Evolutionary conservation across 164 flowering plant species (phyloP).

Genomic region (Nymphaea thermarum): DNA sequence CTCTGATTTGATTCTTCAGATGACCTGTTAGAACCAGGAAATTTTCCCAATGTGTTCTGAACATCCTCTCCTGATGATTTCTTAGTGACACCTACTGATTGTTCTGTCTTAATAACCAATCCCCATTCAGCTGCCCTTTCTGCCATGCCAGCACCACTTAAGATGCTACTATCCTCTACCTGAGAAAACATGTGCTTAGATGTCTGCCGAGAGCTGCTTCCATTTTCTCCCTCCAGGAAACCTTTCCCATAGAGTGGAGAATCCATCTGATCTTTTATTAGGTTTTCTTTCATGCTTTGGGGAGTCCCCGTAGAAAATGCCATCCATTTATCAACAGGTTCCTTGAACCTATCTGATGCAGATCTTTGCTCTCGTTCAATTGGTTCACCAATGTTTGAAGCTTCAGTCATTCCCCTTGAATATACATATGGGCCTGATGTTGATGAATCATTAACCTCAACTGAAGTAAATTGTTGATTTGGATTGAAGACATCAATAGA

Average conservation of each 20-base stretch:
- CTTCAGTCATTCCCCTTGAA: not conserved
- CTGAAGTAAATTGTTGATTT: not conserved
- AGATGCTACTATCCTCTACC: constrained; percentile 4
- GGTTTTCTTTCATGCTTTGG: not conserved
- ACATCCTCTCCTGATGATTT: constrained; percentile 16
- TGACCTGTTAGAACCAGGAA: constrained; percentile 25
- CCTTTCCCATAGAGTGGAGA: not conserved
- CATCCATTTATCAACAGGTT: constrained; percentile 21
- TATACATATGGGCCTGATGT: constrained; percentile 2
- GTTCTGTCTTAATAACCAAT: constrained; percentile 13
- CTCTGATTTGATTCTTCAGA: constrained; percentile 34
- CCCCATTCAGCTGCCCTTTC: constrained; percentile 34
- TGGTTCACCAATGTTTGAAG: not conserved
- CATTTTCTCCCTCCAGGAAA: not conserved
- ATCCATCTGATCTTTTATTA: not conserved
- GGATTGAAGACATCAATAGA: constrained; percentile 11
- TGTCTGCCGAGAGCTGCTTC: not conserved
- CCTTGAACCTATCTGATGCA: constrained; percentile 9
- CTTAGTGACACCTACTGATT: constrained; percentile 10
- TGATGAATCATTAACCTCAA: not conserved
- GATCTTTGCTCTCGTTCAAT: constrained; percentile 8
- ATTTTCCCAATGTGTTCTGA: constrained; percentile 20
- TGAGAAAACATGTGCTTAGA: not conserved
- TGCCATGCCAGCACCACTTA: constrained; percentile 18
- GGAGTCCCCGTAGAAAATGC: constrained; percentile 14